These are phyloP conservation scores for Boletus bicolor DNA, from an alignment of 768 basidiomycete species.

Conservation along the genomic window DNA sequence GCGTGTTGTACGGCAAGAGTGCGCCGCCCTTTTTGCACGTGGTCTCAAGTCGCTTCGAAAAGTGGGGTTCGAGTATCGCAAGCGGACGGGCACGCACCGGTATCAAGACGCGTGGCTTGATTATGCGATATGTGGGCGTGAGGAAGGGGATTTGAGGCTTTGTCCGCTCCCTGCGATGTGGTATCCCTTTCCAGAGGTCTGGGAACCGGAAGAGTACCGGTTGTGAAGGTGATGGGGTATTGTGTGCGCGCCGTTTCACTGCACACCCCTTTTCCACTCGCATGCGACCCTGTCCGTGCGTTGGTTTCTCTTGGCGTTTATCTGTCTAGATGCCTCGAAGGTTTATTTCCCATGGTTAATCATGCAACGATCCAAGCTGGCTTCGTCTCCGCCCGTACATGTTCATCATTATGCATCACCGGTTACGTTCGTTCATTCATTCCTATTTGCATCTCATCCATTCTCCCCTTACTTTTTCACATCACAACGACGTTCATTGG, in stretches of 20 bases:
- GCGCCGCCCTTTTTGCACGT: constrained; percentile 29
- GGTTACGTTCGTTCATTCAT: constrained; percentile 13
- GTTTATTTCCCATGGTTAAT: constrained; percentile 18
- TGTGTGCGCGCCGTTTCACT: neutral
- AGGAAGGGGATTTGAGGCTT: constrained; percentile 20
- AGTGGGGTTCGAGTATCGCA: constrained; percentile 37
- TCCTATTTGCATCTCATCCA: constrained; percentile 13
- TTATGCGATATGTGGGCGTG: constrained; percentile 25
- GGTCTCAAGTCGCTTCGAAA: constrained; percentile 31
- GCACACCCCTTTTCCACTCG: neutral
- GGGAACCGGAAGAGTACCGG: constrained; percentile 25
- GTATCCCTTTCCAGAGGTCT: constrained; percentile 36
- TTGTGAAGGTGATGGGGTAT: constrained; percentile 15
- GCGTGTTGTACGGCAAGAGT: constrained; percentile 28
- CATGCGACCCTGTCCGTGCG: neutral
- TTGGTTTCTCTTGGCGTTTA: constrained; percentile 1
- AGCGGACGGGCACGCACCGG: constrained; percentile 34
- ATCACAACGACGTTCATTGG: constrained; percentile 5
- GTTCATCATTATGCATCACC: constrained; percentile 16
- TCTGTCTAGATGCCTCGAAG: constrained; percentile 13
- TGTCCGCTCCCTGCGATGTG: constrained; percentile 27
- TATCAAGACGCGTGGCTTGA: constrained; percentile 38
- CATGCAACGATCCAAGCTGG: constrained; percentile 8
- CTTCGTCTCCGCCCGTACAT: constrained; percentile 6
- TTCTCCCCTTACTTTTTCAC: neutral